A percentile compares a stretch with the other conserved stretches of the same genome.
Evolutionary conservation across 306 rosid species (phyloP).

Genomic region (Castanospermum australe): DNA sequence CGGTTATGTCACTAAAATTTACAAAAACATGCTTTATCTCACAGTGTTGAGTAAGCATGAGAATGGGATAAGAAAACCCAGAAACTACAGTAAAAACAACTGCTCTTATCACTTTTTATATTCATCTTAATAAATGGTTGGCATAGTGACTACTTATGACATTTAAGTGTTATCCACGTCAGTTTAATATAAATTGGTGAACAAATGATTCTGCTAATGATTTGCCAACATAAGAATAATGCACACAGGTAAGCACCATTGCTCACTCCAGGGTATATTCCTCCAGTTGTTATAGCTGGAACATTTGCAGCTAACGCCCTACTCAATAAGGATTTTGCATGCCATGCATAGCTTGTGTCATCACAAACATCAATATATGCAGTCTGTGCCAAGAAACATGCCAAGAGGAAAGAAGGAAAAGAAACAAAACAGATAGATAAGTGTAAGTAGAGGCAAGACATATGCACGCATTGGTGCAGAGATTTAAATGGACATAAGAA

Average conservation of each 20-base stretch:
- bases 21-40: neutral
- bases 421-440: neutral
- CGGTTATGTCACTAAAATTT: neutral
- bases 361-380: slow-evolving; percentile 93
- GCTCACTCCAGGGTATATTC: slow-evolving; percentile 98
- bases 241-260: slow-evolving; percentile 62
- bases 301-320: slow-evolving; percentile 71
- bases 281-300: slow-evolving; percentile 88
- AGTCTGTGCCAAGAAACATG: slow-evolving; percentile 52
- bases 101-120: neutral
- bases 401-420: neutral
- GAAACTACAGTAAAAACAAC: neutral
- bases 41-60: neutral
- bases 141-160: neutral
- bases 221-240: slow-evolving; percentile 32
- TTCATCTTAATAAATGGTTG: neutral
- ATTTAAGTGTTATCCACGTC: neutral
- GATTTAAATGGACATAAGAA: neutral
- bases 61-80: neutral
- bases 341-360: slow-evolving; percentile 60
- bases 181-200: neutral
- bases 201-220: slow-evolving; percentile 11
- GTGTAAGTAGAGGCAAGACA: neutral
- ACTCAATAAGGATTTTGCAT: slow-evolving; percentile 66
- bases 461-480: neutral